These are phyloP conservation scores for Globisporangium splendens DNA, from an alignment of 352 stramenopile species.

Conservation along the genomic window DNA sequence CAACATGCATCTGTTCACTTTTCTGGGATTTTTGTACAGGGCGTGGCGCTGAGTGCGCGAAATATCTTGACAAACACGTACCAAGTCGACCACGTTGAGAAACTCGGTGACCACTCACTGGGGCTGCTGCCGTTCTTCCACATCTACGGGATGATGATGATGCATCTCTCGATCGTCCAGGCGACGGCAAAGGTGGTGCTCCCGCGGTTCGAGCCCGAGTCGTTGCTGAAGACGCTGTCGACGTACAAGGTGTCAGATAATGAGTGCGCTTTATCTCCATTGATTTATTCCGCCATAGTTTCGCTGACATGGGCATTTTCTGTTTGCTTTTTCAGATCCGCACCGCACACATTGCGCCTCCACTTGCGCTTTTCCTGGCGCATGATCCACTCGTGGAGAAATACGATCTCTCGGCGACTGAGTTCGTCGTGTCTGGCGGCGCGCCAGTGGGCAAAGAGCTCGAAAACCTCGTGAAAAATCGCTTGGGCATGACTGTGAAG, in stretches of 20 bases:
- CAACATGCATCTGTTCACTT: no score
- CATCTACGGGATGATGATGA: constrained; percentile 89
- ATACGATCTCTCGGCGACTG: constrained; percentile 77
- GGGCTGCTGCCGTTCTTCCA: constrained; percentile 94
- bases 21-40: neutral
- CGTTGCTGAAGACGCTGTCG: constrained; percentile 79
- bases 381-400: constrained; percentile 71
- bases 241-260: constrained; percentile 39
- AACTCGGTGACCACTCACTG: constrained; percentile 50
- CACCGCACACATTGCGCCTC: constrained; percentile 73
- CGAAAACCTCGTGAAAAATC: no score
- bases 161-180: constrained; percentile 82
- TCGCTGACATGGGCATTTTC: no score
- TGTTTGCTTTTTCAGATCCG: constrained; percentile 42
- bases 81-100: constrained; percentile 70
- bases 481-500: no score
- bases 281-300: no score
- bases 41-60: constrained; percentile 66
- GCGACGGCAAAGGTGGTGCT: constrained; percentile 84
- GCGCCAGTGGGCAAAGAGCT: no score
- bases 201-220: constrained; percentile 85
- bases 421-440: no score
- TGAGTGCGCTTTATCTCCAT: neutral
- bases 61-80: constrained; percentile 91
- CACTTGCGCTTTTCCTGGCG: constrained; percentile 13